Evolutionary conservation across 2,329 filamentous ascomycete species (phyloP), one percentile per base, ranked within the genome.

Genomic region (Botrytis cinerea): DNA sequence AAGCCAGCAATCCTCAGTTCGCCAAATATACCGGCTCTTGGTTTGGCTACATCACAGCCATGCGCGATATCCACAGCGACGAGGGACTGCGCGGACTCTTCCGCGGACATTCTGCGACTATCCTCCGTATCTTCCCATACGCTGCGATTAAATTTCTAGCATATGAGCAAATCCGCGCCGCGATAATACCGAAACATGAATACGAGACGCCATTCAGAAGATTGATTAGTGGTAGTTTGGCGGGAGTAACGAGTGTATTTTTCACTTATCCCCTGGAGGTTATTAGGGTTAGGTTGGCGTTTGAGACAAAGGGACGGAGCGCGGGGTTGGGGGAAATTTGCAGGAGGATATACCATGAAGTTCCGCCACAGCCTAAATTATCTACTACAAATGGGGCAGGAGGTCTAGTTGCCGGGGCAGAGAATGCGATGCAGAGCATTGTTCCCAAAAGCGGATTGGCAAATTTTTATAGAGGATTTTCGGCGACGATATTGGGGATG

Each of bases 121-220:
- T 99, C 4, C 87, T 98, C 70, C 91, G 96, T 76, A 97, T 99
- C 76, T 99, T 98, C 79, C 96, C 96, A 9, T 99, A 99, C 82
- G 96, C 95, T 25, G 95, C 93, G 63, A 97, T 98, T 83, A 99
- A 99, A 81, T 99, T 99, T 80, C 88, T 99, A 60, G 95, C 95
- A 63, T 99, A 99, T 84, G 96, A 99, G 82, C 96, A 99, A 83
- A 93, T 98, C 76, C 93, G 96, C 74, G 89, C 92, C 20, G 80
- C 91, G 22, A 80, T 98, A 46, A 98, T 99, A 75, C 88, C 88
- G 1, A 85, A 84, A 54, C 89, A 86, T 70, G 85, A 91, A 9
- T 87, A 97, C 73, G 96, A 99, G 82, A 98, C 95, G 0, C 88
- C 92, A 1, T 82, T 92, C 43, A 89, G 96, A 68, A 89, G 96